Percentiles rank a stretch among this genome's conserved stretches.
These are phyloP conservation scores for Aspergillus niger DNA, from an alignment of 2,329 filamentous ascomycete genomes.

Conservation along the genomic window DNA sequence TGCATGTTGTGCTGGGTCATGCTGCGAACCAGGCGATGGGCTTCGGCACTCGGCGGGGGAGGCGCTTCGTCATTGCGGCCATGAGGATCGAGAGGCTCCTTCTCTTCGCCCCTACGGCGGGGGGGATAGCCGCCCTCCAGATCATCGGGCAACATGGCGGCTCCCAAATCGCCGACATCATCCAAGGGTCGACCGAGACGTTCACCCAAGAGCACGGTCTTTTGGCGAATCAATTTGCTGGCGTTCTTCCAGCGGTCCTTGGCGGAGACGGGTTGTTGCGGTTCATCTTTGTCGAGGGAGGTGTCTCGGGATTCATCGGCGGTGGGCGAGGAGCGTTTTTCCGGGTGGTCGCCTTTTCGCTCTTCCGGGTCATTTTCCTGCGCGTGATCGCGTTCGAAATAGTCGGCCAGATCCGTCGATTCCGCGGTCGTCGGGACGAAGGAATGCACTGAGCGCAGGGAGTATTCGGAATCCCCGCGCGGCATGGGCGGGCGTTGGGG, in stretches of 20 bases:
- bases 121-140: conserved; percentile 28
- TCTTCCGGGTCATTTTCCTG: neutral
- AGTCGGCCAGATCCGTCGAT: conserved; percentile 15
- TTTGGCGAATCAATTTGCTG: conserved; percentile 32
- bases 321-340: neutral
- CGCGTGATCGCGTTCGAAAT: conserved; percentile 1
- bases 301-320: conserved; percentile 4
- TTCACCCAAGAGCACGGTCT: conserved; percentile 31
- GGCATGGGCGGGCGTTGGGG: conserved; percentile 5
- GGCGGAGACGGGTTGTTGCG: conserved; percentile 22
- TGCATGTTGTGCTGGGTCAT: conserved; percentile 33
- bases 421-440: conserved; percentile 10
- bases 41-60: conserved; percentile 35
- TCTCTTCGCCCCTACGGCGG: conserved; percentile 26
- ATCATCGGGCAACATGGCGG: conserved; percentile 34
- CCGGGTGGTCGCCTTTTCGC: neutral
- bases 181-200: conserved; percentile 35
- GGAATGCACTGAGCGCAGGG: conserved; percentile 18
- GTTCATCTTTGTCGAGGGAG: conserved; percentile 6
- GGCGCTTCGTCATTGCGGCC: conserved; percentile 24
- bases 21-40: conserved; percentile 42
- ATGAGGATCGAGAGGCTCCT: conserved; percentile 16
- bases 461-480: conserved; percentile 22
- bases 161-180: conserved; percentile 34
- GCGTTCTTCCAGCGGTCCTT: conserved; percentile 31